A percentile compares a stretch with the other conserved stretches of the same genome.
These are phyloP conservation scores for Clitocybe nebularis DNA, from an alignment of 1,284 basidiomycete species.

Conservation along the genomic window DNA sequence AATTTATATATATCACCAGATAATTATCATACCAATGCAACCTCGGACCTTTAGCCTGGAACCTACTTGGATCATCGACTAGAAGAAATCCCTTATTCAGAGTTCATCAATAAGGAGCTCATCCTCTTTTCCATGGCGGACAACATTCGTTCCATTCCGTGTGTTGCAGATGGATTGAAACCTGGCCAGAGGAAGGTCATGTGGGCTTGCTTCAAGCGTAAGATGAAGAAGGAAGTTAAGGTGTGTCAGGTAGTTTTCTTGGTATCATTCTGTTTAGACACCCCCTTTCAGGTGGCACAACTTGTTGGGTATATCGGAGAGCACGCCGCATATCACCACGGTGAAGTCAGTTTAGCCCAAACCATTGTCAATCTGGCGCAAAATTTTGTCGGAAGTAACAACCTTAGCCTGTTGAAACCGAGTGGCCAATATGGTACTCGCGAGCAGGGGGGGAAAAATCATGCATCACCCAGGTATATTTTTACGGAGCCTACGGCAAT, in stretches of 20 bases:
- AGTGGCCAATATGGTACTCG: slow-evolving; percentile 98
- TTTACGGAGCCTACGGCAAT: slow-evolving; percentile 83
- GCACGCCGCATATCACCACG: slow-evolving; percentile 96
- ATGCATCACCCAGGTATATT: slow-evolving; percentile 96
- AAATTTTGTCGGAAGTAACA: slow-evolving; percentile 94
- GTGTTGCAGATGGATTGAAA: slow-evolving; percentile 92
- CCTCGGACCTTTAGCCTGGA: slow-evolving; percentile 65
- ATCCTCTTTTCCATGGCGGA: slow-evolving; percentile 99
- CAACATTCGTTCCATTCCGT: slow-evolving; percentile 94
- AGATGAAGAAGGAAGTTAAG: slow-evolving; percentile 92
- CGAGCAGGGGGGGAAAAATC: slow-evolving; percentile 88
- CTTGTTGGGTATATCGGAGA: slow-evolving; percentile 94
- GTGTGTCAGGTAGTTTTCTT: slow-evolving; percentile 29
- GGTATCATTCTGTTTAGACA: not conserved
- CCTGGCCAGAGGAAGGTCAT: slow-evolving; percentile 99
- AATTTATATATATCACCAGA: slow-evolving; percentile 11
- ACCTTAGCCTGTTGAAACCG: slow-evolving; percentile 87
- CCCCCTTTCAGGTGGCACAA: slow-evolving; percentile 75
- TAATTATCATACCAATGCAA: slow-evolving; percentile 4
- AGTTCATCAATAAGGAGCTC: slow-evolving; percentile 98
- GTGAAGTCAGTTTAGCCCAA: slow-evolving; percentile 80
- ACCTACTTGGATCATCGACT: slow-evolving; percentile 92
- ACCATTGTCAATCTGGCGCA: slow-evolving; percentile 97
- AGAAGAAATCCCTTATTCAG: slow-evolving; percentile 82
- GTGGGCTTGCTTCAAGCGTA: slow-evolving; percentile 94